Conservation (phyloP, 495 filamentous ascomycete genomes). For the Aspergillus indologenus region DNA sequence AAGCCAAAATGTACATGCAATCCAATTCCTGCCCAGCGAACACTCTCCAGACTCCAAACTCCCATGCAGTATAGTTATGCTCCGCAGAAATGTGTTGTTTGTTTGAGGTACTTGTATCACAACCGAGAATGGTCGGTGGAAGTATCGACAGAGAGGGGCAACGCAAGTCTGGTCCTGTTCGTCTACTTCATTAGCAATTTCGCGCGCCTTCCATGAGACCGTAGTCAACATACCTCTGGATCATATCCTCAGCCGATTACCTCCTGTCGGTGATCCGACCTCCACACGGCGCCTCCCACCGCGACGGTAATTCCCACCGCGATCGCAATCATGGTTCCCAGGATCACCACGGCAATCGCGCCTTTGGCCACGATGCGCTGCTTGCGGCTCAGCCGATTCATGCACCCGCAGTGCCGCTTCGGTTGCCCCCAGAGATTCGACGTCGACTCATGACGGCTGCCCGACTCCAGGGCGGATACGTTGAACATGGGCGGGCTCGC, state of each 20-base stretch:
- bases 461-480: constrained; percentile 2
- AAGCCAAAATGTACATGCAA: neutral
- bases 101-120: neutral
- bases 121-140: neutral
- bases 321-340: constrained; percentile 59
- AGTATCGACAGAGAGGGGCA: neutral
- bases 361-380: constrained; percentile 52
- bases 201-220: too few relatives aligned
- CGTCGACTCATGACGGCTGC: constrained; percentile 24
- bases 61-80: neutral
- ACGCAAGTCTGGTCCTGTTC: too few relatives aligned
- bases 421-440: constrained; percentile 42
- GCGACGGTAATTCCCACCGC: constrained; percentile 61
- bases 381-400: constrained; percentile 42
- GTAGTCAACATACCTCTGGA: constrained; percentile 5
- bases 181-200: too few relatives aligned
- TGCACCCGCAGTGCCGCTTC: constrained; percentile 31
- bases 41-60: neutral
- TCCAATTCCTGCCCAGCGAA: neutral
- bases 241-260: constrained; percentile 17
- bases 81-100: neutral
- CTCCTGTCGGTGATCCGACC: constrained; percentile 29
- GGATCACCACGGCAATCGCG: constrained; percentile 51
- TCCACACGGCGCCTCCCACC: constrained; percentile 59
- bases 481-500: neutral